Percentiles rank a stretch among this genome's conserved stretches.
Conservation (phyloP, 1,139 yeast species). For the Blastobotrys buckinghamii region DNA sequence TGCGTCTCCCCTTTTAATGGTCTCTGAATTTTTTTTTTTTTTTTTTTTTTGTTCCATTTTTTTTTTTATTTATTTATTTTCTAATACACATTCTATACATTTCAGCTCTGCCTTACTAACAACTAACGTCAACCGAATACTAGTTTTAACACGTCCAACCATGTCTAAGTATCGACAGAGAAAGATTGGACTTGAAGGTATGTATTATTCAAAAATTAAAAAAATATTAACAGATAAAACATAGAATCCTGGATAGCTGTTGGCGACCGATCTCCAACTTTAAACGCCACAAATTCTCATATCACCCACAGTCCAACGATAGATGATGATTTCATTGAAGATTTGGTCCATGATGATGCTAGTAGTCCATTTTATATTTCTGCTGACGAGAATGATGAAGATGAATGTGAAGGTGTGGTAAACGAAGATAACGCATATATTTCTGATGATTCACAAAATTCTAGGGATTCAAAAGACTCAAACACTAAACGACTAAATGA, state of each 20-base stretch:
- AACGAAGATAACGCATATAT: not conserved
- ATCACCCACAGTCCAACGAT: too few relatives aligned
- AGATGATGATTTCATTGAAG: constrained; percentile 4
- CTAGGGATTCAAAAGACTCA: not conserved
- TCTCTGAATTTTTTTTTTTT: not conserved
- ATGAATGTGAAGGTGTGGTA: not conserved
- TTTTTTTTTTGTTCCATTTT: not conserved
- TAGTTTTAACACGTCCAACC: not conserved
- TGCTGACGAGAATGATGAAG: constrained; percentile 7
- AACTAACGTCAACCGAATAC: too few relatives aligned
- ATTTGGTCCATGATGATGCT: not conserved
- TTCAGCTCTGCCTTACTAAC: too few relatives aligned
- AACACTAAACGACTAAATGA: not conserved
- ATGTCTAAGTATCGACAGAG: not conserved
- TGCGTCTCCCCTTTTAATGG: not conserved
- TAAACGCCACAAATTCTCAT: not conserved
- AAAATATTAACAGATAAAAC: too few relatives aligned
- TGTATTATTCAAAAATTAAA: not conserved
- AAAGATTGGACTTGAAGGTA: constrained; percentile 2
- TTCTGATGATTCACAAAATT: not conserved
- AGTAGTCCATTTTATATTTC: constrained; percentile 3
- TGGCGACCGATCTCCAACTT: not conserved
- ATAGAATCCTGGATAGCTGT: constrained; percentile 23
- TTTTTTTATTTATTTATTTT: not conserved
- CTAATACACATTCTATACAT: not conserved